Base-by-base conservation (phyloP, 106 monocot species). In the Posidonia australis region DNA sequence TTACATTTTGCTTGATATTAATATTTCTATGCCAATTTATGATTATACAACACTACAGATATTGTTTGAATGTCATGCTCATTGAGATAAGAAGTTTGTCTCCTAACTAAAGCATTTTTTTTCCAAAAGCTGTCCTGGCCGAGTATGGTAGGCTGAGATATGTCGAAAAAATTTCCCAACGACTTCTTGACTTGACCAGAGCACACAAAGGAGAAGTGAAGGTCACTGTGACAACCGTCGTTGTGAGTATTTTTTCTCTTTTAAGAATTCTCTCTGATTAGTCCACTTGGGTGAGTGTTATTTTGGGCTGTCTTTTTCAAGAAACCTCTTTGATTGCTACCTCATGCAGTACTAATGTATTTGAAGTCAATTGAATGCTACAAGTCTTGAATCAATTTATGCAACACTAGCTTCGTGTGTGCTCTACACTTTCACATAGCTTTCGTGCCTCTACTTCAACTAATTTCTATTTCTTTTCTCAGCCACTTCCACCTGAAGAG, bases 401-500 rank as follows among this genome's bases (percentile, higher is more conserved):
- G 36, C 36, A 36, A 36, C 36, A 36, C 36, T 16, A 49, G 48
- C 48, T 17, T 49, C 48, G n/a, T n/a, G n/a, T n/a, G n/a, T n/a
- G n/a, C n/a, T n/a, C 13, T 49, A 9, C n/a, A 10, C n/a, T 49
- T 16, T 17, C n/a, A n/a, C n/a, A n/a, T n/a, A n/a, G n/a, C n/a
- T n/a, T 16, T 49, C 2, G 9, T 52, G 10, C 51, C 46, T 58
- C 10, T 51, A 26, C 18, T 57, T 62, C 2, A 46, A 28, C 28
- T 14, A 26, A 58, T 5, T 16, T 58, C 26, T 16, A 28, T 31
- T 65, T 68, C 24, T 70, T 69, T 21, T 67, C 41, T 24, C 72
- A 94, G 93, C 93, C 89, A 63, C 89, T 94, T 65, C 89, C 89
- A 49, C 77, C 76, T 43, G 82, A 74, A 74, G 93, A 94, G 60